A percentile compares a stretch with the other conserved stretches of the same genome.
Conservation (phyloP, 2,329 filamentous ascomycete species). For the Nannizzia gypsea region DNA sequence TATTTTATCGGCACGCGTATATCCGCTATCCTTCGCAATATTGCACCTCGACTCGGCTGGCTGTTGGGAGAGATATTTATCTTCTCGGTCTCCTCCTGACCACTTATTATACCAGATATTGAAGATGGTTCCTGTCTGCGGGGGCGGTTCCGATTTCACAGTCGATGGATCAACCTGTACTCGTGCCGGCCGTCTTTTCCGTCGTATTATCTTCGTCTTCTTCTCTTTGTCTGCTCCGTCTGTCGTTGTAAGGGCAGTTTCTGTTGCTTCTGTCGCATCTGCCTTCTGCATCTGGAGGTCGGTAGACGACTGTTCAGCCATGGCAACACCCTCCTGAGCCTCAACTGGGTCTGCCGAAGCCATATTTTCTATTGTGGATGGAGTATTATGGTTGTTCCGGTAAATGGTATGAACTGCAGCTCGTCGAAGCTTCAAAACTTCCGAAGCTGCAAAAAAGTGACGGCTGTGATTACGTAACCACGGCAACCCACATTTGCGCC, state of each 20-base stretch:
- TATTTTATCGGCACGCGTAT: constrained; percentile 64
- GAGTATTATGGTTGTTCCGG: neutral
- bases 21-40: constrained; percentile 65
- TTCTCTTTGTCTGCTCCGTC: constrained; percentile 31
- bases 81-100: constrained; percentile 88
- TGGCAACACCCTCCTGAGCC: neutral
- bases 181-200: constrained; percentile 79
- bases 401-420: neutral
- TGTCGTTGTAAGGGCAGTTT: constrained; percentile 18
- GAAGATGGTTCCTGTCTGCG: constrained; percentile 88
- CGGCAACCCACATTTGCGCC: constrained; percentile 1
- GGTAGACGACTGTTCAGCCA: neutral
- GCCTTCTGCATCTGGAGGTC: constrained; percentile 2
- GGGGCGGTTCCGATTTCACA: constrained; percentile 71
- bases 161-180: constrained; percentile 79
- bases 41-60: constrained; percentile 79
- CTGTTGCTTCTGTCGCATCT: constrained; percentile 12
- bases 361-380: constrained; percentile 1
- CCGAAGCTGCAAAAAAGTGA: neutral
- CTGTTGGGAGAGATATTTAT: constrained; percentile 74
- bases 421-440: neutral
- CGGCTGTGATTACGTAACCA: neutral
- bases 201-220: constrained; percentile 79
- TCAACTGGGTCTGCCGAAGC: constrained; percentile 10
- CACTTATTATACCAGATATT: constrained; percentile 99